Evolutionary conservation across 2,329 filamentous ascomycete genomes (phyloP).

Genomic region (Zymoseptoria crescenta): DNA sequence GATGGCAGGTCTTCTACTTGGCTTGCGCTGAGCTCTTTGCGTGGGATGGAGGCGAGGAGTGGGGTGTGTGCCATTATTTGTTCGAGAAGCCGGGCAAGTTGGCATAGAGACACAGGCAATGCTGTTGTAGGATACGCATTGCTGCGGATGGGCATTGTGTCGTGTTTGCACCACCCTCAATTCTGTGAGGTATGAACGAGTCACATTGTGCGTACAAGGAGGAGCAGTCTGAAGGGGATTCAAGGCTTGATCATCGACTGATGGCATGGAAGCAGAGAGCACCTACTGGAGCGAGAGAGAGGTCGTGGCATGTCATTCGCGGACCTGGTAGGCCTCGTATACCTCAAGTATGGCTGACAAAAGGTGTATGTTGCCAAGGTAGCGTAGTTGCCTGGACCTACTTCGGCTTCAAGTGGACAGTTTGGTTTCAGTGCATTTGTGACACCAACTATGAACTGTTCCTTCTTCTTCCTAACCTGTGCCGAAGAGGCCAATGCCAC

Average conservation of each 20-base stretch:
- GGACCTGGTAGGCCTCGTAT: not conserved
- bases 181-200: not conserved
- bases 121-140: not conserved
- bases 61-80: conserved; percentile 60
- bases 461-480: no score
- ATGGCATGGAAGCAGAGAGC: no score
- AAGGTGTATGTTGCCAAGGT: no score
- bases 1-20: conserved; percentile 67
- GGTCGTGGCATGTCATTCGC: not conserved
- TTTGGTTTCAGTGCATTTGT: not conserved
- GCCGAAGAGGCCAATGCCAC: not conserved
- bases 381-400: not conserved
- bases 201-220: not conserved
- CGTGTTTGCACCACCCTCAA: not conserved
- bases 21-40: conserved; percentile 63
- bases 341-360: no score
- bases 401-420: not conserved
- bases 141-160: not conserved
- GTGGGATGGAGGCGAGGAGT: conserved; percentile 57
- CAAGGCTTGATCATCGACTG: no score
- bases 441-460: not conserved
- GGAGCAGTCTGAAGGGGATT: not conserved
- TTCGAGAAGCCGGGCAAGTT: conserved; percentile 49
- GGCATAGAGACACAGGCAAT: not conserved
- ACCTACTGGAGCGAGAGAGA: not conserved